These are phyloP conservation scores for Globisporangium alternatum DNA, from an alignment of 352 stramenopile genomes.

Conservation along the genomic window DNA sequence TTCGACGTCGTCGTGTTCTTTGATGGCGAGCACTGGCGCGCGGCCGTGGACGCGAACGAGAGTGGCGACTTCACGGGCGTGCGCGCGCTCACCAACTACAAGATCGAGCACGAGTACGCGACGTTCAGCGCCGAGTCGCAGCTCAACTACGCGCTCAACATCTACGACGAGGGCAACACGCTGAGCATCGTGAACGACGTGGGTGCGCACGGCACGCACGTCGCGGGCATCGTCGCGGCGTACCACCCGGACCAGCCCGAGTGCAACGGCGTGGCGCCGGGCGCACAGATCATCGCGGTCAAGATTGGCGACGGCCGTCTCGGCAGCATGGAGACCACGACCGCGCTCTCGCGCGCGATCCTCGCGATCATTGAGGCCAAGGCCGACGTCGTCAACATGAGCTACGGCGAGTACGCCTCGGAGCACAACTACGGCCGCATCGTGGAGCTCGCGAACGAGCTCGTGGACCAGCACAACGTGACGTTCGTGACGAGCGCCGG, in stretches of 20 bases:
- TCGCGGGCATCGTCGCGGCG: conserved; percentile 93
- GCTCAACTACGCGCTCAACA: conserved; percentile 94
- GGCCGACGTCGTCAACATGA: conserved; percentile 96
- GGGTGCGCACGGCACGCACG: conserved; percentile 94
- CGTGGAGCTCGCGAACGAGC: conserved; percentile 85
- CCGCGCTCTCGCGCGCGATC: conserved; percentile 87
- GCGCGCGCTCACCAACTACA: conserved; percentile 72
- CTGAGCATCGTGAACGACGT: conserved; percentile 93
- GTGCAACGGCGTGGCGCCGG: conserved; percentile 92
- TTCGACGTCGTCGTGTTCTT: conserved; percentile 92
- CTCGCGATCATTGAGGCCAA: conserved; percentile 85
- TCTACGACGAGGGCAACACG: conserved; percentile 93
- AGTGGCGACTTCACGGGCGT: conserved; percentile 78
- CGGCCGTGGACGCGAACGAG: conserved; percentile 84
- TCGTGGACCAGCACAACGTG: conserved; percentile 91
- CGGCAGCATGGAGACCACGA: conserved; percentile 93
- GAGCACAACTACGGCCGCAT: conserved; percentile 89
- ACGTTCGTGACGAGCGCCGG: conserved; percentile 93
- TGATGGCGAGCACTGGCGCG: conserved; percentile 75
- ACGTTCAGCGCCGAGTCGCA: conserved; percentile 90
- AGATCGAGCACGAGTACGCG: conserved; percentile 72
- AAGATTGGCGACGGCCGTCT: conserved; percentile 96
- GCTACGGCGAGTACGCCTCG: conserved; percentile 92
- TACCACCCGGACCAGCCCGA: conserved; percentile 84
- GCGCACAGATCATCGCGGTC: conserved; percentile 91